These are phyloP conservation scores for Microbotryum violaceum DNA, from an alignment of 1,284 basidiomycete species.

Conservation along the genomic window DNA sequence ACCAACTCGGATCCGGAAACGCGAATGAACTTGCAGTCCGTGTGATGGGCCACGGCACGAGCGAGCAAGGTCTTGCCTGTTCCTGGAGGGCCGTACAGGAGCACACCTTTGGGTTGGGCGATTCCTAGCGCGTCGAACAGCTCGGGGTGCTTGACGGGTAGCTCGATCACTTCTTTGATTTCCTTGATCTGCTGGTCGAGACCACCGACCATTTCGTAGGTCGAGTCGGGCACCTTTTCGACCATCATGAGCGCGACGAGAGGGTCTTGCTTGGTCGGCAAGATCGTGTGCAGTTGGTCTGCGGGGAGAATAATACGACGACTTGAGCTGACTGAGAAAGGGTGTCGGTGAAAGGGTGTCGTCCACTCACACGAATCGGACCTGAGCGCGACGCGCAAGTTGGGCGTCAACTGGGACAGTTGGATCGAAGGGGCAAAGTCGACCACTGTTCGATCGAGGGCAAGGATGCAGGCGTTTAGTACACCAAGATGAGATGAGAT, in stretches of 20 bases:
- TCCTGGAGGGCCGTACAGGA: slow-evolving; percentile 90
- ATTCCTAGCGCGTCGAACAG: slow-evolving; percentile 94
- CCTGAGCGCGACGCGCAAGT: slow-evolving; percentile 86
- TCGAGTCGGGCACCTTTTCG: slow-evolving; percentile 98
- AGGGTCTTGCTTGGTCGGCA: slow-evolving; percentile 92
- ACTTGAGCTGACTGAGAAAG: not conserved
- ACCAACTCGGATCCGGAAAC: slow-evolving; percentile 93
- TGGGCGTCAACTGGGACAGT: slow-evolving; percentile 67
- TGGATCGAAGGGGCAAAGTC: slow-evolving; percentile 88
- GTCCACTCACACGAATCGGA: slow-evolving; percentile 59
- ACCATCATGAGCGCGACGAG: slow-evolving; percentile 99
- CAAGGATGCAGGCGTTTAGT: not conserved
- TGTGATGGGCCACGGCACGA: slow-evolving; percentile 95
- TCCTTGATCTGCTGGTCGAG: slow-evolving; percentile 98
- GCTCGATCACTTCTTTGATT: slow-evolving; percentile 98
- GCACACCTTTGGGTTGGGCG: slow-evolving; percentile 89
- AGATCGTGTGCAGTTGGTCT: slow-evolving; percentile 65
- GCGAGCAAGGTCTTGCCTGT: slow-evolving; percentile 99
- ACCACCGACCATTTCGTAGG: slow-evolving; percentile 99
- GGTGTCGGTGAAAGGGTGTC: not conserved
- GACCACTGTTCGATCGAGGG: slow-evolving; percentile 56
- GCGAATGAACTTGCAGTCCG: slow-evolving; percentile 95
- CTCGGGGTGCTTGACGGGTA: slow-evolving; percentile 97
- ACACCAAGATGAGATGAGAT: not conserved
- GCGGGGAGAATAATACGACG: not conserved